Evolutionary conservation across 1,284 basidiomycete species (phyloP).

Genomic region (Apiotrichum sp.): DNA sequence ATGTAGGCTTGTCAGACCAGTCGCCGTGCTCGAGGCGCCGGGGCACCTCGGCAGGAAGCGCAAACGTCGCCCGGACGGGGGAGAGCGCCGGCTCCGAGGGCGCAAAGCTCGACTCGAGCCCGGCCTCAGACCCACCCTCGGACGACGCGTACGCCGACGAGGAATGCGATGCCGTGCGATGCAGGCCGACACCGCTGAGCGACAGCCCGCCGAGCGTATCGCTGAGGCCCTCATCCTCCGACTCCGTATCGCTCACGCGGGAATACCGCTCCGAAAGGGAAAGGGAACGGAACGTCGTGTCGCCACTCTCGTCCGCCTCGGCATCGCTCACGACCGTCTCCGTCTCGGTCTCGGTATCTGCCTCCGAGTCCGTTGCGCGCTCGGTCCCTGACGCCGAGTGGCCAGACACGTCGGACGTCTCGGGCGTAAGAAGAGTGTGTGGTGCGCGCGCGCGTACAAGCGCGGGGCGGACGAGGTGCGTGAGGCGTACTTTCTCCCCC

Average conservation of each 20-base stretch:
- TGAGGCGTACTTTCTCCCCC: conserved; percentile 32
- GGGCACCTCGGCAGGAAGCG: neutral
- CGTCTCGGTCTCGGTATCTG: conserved; percentile 8
- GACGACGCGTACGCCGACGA: conserved; percentile 40
- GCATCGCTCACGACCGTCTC: conserved; percentile 4
- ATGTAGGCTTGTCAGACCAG: conserved; percentile 39
- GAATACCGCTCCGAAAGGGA: conserved; percentile 9
- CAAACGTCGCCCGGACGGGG: neutral
- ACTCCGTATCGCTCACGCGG: neutral
- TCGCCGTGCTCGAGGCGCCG: conserved; percentile 10
- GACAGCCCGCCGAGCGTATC: conserved; percentile 2
- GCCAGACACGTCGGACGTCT: conserved; percentile 34
- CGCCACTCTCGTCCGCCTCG: neutral
- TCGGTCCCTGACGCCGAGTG: conserved; percentile 18
- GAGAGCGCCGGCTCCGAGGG: neutral
- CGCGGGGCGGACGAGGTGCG: conserved; percentile 40
- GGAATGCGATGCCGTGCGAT: conserved; percentile 11
- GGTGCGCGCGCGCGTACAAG: conserved; percentile 21
- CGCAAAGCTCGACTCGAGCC: neutral
- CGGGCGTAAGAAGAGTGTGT: conserved; percentile 35
- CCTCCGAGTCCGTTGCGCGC: neutral
- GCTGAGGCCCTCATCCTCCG: neutral
- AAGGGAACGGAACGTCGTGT: conserved; percentile 4
- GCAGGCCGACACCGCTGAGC: conserved; percentile 6
- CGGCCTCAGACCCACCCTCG: conserved; percentile 34